Base-by-base conservation (phyloP, 2,329 filamentous ascomycete genomes). In the Diaporthe citri region DNA sequence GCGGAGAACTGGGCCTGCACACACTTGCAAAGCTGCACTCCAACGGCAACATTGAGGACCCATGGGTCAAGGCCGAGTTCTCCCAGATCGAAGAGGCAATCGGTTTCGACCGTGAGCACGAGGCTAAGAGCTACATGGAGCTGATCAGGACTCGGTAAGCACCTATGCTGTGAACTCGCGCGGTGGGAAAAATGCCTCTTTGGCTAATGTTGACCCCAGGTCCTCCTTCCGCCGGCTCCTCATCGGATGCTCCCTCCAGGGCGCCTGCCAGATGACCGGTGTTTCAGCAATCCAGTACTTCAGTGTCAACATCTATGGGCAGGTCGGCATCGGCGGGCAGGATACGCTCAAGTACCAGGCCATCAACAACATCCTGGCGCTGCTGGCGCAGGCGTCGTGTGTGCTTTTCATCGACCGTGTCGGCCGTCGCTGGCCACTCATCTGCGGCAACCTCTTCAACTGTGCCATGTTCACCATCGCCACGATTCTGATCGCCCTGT, bases 241-340 rank as follows among this genome's bases (percentile, higher is more conserved):
- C 81, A 86, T 95, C 13, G 92, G 92, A 46, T 90, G 89, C 78
- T 88, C 93, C 1, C 84, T 95, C 1, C 94, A 95, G 81, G 93
- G 91, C 0, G 91, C 90, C 0, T 87, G 92, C 3, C 94, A 95
- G 81, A 94, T 96, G 92, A 95, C 93, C 0, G 94, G 93, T 77
- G 92, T 93, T 0, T 90, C 88, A 2, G 92, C 92, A 1, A 95
- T 95, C 77, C 93, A 95, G 81, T 95, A 95, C 83, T 95, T 93
- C 83, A 92, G 91, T 0, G 89, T 93, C 25, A 82, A 80, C 3
- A 94, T 94, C 78, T 95, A 93, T 82, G 84, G 83, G 1, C 89
- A 93, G 80, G 94, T 94, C 78, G 93, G 93, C 39, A 95, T 95
- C 78, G 81, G 84, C 0, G 88, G 89, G 31, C 86, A 90, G 70